phyloP scores from a whole-genome alignment of 768 basidiomycete genomes.

The Sporobolomyces pararoseus region DNA sequence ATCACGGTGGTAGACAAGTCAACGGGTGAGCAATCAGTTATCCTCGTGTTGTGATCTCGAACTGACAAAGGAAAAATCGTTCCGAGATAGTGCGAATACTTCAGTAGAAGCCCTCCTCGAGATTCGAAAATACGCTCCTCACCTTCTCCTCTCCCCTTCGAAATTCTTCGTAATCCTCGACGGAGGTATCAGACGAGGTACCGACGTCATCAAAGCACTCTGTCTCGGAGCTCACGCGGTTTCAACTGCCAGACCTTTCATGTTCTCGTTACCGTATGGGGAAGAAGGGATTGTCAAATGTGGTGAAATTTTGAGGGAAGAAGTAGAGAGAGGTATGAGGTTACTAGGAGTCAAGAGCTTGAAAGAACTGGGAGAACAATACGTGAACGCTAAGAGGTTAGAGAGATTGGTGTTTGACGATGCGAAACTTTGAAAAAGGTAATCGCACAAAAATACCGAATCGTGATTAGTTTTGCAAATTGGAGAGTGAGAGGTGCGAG shows the following conservation, averaged over 20 bases:
- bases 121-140: slow-evolving; percentile 47
- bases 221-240: slow-evolving; percentile 71
- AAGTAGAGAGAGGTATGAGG: slow-evolving; percentile 51
- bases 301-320: slow-evolving; percentile 48
- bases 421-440: background rate
- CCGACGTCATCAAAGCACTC: slow-evolving; percentile 54
- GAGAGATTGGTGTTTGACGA: slow-evolving; percentile 13
- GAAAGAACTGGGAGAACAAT: slow-evolving; percentile 47
- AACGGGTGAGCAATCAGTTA: slow-evolving; percentile 53
- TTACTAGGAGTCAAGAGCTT: slow-evolving; percentile 50
- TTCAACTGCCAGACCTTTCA: slow-evolving; percentile 79
- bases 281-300: slow-evolving; percentile 45
- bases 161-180: slow-evolving; percentile 53
- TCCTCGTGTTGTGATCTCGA: background rate
- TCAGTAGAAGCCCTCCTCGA: slow-evolving; percentile 31
- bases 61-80: background rate
- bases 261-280: slow-evolving; percentile 61
- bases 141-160: slow-evolving; percentile 47
- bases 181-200: slow-evolving; percentile 55
- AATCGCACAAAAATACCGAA: background rate
- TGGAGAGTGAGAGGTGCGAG: no score
- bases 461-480: no score
- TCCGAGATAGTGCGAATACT: slow-evolving; percentile 9
- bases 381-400: slow-evolving; percentile 19
- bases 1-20: slow-evolving; percentile 61